phyloP scores from a whole-genome alignment of 345 rosid species.

The Aurinia saxatilis region DNA sequence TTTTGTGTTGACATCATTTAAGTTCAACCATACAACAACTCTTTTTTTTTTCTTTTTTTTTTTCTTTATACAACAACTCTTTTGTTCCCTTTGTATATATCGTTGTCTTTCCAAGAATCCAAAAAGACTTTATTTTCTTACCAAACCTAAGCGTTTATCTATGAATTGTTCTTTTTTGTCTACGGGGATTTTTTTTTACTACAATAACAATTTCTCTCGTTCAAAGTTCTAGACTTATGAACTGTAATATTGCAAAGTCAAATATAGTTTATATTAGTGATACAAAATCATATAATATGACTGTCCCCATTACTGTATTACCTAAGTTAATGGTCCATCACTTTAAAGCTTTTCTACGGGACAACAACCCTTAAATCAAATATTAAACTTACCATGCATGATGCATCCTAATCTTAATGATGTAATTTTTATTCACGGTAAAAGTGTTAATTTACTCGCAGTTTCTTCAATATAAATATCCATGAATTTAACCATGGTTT shows the following conservation, averaged over 20 bases:
- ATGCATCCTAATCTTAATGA: too few species aligned
- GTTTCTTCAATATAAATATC: too few species aligned
- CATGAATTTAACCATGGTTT: too few species aligned
- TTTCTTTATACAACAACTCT: constrained; percentile 27
- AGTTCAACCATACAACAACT: constrained; percentile 28
- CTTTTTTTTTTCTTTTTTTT: too few species aligned
- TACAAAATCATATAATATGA: neutral
- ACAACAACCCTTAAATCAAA: neutral
- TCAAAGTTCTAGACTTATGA: neutral
- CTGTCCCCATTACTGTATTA: neutral
- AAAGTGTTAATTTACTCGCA: too few species aligned
- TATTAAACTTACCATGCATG: too few species aligned
- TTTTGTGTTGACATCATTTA: constrained; percentile 22
- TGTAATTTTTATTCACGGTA: too few species aligned
- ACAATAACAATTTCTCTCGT: neutral
- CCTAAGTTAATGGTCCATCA: neutral
- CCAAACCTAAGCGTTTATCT: neutral
- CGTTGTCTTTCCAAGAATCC: neutral
- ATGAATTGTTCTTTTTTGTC: neutral
- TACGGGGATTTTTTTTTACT: neutral
- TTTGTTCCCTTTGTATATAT: constrained; percentile 15
- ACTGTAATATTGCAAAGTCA: neutral
- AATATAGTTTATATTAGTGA: constrained; percentile 5
- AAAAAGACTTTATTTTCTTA: neutral
- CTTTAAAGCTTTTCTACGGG: neutral